phyloP scores from a whole-genome alignment of 306 rosid species.

The apple (Malus domestica) region DNA sequence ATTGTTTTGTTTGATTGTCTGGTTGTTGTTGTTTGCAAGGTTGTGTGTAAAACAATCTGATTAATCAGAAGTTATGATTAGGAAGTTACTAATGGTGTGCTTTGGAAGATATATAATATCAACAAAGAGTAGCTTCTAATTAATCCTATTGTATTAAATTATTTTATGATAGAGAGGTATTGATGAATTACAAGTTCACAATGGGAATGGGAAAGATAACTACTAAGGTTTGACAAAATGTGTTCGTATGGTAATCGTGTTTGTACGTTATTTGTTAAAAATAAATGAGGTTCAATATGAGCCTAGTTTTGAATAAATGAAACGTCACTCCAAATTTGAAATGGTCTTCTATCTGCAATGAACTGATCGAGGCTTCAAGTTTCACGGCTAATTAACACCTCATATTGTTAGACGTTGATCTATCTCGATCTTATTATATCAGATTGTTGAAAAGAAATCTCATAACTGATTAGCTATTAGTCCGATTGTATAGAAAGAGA shows the following conservation, averaged over 20 bases:
- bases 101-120: slow-evolving; percentile 13
- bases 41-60: background rate
- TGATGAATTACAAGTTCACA: background rate
- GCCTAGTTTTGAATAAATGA: background rate
- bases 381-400: background rate
- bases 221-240: background rate
- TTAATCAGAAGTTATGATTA: background rate
- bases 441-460: too few relatives aligned
- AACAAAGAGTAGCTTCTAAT: slow-evolving; percentile 6
- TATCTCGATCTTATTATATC: background rate
- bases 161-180: background rate
- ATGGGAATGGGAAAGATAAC: background rate
- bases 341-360: background rate
- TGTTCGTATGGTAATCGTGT: background rate
- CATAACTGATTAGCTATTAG: background rate
- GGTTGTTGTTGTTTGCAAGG: background rate
- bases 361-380: background rate
- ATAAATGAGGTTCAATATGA: too few relatives aligned
- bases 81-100: background rate
- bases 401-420: background rate
- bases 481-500: background rate
- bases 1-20: background rate
- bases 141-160: background rate
- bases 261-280: too few relatives aligned
- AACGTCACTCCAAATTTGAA: too few relatives aligned